Conservation (phyloP, 2,329 filamentous ascomycete genomes). For the Pseudopyricularia cyperi region DNA sequence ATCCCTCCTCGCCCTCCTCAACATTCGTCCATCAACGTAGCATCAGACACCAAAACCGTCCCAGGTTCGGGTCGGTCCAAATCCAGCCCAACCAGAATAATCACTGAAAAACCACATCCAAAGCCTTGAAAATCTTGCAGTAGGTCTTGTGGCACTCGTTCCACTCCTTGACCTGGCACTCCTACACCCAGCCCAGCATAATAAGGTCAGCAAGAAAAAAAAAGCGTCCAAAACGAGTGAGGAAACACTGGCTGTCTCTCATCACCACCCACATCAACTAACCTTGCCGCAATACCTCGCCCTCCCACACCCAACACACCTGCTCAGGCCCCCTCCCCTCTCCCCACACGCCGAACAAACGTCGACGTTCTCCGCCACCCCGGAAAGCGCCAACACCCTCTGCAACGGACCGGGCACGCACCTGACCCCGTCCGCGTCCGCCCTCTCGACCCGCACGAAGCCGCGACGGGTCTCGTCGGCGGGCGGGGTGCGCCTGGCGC, state of each 20-base stretch:
- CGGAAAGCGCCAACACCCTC: constrained; percentile 11
- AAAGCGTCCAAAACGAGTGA: neutral
- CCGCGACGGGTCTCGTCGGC: constrained; percentile 22
- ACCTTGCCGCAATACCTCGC: constrained; percentile 34
- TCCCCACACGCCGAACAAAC: constrained; percentile 16
- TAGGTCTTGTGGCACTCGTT: constrained; percentile 27
- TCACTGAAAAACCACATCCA: constrained; percentile 20
- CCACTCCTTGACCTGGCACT: constrained; percentile 30
- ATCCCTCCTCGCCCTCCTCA: too few species aligned
- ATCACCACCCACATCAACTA: constrained; percentile 5
- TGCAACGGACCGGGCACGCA: constrained; percentile 18
- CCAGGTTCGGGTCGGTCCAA: too few species aligned
- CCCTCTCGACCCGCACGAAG: constrained; percentile 21
- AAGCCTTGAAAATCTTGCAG: constrained; percentile 27
- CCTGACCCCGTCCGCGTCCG: constrained; percentile 18
- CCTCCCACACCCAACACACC: constrained; percentile 28
- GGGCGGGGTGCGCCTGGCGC: constrained; percentile 20
- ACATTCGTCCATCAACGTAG: too few species aligned
- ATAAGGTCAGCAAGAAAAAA: neutral
- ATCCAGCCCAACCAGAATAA: neutral
- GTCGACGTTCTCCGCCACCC: constrained; percentile 3
- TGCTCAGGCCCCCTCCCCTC: constrained; percentile 16
- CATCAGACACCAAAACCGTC: too few species aligned
- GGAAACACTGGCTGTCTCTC: neutral
- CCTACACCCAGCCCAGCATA: constrained; percentile 12